Evolutionary conservation across 1,139 yeast genomes (phyloP).

Genomic region (Diutina sp.): DNA sequence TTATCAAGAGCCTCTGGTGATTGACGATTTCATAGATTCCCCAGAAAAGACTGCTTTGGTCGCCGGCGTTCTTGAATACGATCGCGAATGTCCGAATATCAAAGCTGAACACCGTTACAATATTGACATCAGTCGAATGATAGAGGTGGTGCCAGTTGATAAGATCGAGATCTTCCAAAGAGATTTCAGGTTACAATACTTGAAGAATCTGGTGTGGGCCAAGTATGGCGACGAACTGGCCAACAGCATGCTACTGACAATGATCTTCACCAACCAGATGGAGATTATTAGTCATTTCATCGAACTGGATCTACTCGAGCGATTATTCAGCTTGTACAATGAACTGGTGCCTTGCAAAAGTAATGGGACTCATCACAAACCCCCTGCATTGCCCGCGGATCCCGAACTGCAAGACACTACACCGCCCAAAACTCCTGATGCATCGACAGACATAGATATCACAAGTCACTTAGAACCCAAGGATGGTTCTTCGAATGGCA

Average conservation of each 20-base stretch:
- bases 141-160: conserved; percentile 33
- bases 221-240: conserved; percentile 73
- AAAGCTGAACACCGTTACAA: conserved; percentile 73
- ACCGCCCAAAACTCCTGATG: background rate
- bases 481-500: too few species aligned
- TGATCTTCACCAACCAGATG: conserved; percentile 59
- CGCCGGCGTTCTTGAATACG: conserved; percentile 83
- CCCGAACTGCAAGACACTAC: background rate
- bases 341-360: background rate
- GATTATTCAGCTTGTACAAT: conserved; percentile 43
- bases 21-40: conserved; percentile 49
- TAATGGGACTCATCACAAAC: background rate
- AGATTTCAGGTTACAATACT: conserved; percentile 65
- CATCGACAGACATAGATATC: background rate
- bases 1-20: conserved; percentile 56
- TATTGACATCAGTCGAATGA: conserved; percentile 45
- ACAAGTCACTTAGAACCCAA: background rate
- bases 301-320: conserved; percentile 34
- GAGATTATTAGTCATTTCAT: conserved; percentile 59
- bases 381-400: background rate
- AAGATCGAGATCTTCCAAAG: conserved; percentile 37
- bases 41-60: conserved; percentile 52
- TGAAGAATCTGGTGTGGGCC: conserved; percentile 79
- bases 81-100: conserved; percentile 66
- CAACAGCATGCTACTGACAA: conserved; percentile 46